Conservation (phyloP, 2,329 filamentous ascomycete species). For the Exophiala sp. region DNA sequence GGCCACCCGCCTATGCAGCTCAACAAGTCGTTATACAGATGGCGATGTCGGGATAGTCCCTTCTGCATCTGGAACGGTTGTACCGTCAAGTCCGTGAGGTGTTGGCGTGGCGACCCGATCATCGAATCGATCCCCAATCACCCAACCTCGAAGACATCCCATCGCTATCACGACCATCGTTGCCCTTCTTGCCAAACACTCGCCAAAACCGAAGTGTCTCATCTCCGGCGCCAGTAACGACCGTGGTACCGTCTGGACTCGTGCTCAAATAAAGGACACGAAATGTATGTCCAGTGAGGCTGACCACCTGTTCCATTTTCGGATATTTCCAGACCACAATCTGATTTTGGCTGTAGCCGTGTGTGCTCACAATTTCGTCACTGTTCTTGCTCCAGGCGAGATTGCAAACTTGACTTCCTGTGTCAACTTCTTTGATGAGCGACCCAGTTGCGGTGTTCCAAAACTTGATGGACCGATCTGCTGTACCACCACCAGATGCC, state of each 20-base stretch:
- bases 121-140: conserved; percentile 80
- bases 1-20: no score
- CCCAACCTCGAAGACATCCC: conserved; percentile 54
- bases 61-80: no score
- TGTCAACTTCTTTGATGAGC: conserved; percentile 84
- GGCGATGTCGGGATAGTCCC: no score
- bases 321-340: conserved; percentile 99
- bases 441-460: conserved; percentile 89
- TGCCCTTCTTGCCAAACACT: conserved; percentile 78
- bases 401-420: conserved; percentile 98
- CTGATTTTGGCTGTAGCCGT: conserved; percentile 96
- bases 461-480: conserved; percentile 94
- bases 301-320: conserved; percentile 94
- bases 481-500: conserved; percentile 93
- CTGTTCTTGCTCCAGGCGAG: conserved; percentile 96
- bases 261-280: conserved; percentile 94
- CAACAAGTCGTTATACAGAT: no score
- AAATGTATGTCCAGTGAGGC: conserved; percentile 92
- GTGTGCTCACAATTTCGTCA: conserved; percentile 94
- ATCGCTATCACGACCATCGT: conserved; percentile 55
- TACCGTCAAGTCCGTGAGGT: no score
- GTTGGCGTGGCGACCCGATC: neutral
- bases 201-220: conserved; percentile 98
- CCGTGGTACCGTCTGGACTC: conserved; percentile 90
- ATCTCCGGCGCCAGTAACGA: conserved; percentile 94